Evolutionary conservation across 1,139 yeast genomes (phyloP), one percentile per base, ranked within the genome.

Genomic region (Arxiozyma heterogenica): DNA sequence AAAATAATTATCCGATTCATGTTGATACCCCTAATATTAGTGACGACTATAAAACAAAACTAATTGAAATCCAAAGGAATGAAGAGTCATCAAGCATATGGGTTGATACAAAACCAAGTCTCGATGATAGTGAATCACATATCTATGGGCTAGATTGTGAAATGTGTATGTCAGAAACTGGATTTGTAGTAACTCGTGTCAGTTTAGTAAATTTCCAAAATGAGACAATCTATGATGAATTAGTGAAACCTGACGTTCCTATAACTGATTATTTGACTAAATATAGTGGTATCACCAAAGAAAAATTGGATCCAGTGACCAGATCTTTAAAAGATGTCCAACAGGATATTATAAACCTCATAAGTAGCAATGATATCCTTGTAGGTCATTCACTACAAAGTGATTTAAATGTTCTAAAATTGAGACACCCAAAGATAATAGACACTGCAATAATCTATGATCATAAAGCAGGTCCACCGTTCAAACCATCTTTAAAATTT

Each of bases 111-210:
- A 59, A 51, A 20, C 59, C 64, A 0, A 76, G 78, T 59, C 27
- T 44, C 9, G 79, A 75, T 0, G 82, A 80, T 58, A 79, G 73
- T 3, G 83, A 48, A 17, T 78, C 84, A 4, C 82, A 75, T 53
- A 81, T 86, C 0, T 88, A 80, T 71, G 94, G 95, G 0, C 64
- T 93, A 23, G 98, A 93, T 70, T 93, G 98, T 72, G 98, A 93
- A 70, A 93, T 93, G 87, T 89, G 96, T 66, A 72, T 76, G 54
- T 72, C 93, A 0, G 79, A 72, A 0, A 59, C 65, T 1, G 89
- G 88, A 0, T 75, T 78, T 49, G 96, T 82, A 3, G 73, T 91
- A 46, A 83, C 98, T 0, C 75, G 98, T 55, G 81, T 88, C 1
- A 86, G 96, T 1, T 62, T 93, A 20, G 77, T 89, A 1, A 82